phyloP scores from a whole-genome alignment of 2,329 filamentous ascomycete species.

The Monilinia vaccinii-corymbosi region DNA sequence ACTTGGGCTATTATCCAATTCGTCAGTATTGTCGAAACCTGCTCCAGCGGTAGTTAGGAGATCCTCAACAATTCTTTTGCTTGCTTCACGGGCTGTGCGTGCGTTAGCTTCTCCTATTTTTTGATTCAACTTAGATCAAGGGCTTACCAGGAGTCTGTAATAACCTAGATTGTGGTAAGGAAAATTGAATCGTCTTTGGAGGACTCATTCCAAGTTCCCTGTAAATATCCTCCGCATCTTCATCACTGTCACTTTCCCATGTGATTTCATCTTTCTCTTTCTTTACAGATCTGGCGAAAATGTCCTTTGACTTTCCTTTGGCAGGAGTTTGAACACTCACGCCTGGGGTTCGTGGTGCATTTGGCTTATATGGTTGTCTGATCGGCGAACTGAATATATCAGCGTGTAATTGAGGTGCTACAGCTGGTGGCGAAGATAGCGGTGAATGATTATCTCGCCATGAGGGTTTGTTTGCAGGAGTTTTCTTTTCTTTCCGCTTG shows the following conservation, averaged over 20 bases:
- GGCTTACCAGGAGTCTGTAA: constrained; percentile 70
- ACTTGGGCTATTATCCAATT: constrained; percentile 51
- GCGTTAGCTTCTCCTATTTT: not conserved
- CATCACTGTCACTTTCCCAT: constrained; percentile 62
- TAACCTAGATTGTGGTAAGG: constrained; percentile 65
- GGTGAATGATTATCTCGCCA: constrained; percentile 28
- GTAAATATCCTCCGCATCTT: constrained; percentile 50
- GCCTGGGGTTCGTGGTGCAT: constrained; percentile 61
- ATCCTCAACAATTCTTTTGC: constrained; percentile 72
- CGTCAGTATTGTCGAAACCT: constrained; percentile 44
- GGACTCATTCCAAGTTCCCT: constrained; percentile 66
- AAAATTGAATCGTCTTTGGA: constrained; percentile 87
- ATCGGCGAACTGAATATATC: constrained; percentile 78
- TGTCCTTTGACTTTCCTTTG: constrained; percentile 41
- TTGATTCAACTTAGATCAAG: not conserved
- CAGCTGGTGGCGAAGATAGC: constrained; percentile 67
- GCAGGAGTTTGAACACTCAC: constrained; percentile 77
- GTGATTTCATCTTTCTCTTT: constrained; percentile 45
- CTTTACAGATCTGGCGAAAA: constrained; percentile 31
- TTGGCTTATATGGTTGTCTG: constrained; percentile 31
- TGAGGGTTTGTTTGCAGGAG: constrained; percentile 26
- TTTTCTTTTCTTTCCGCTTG: constrained; percentile 14
- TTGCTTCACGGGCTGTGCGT: constrained; percentile 63
- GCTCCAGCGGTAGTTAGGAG: constrained; percentile 70
- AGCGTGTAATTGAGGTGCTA: constrained; percentile 71